Conservation (phyloP, 192 early-diverging fungal species). For the Diversispora eburnea region DNA sequence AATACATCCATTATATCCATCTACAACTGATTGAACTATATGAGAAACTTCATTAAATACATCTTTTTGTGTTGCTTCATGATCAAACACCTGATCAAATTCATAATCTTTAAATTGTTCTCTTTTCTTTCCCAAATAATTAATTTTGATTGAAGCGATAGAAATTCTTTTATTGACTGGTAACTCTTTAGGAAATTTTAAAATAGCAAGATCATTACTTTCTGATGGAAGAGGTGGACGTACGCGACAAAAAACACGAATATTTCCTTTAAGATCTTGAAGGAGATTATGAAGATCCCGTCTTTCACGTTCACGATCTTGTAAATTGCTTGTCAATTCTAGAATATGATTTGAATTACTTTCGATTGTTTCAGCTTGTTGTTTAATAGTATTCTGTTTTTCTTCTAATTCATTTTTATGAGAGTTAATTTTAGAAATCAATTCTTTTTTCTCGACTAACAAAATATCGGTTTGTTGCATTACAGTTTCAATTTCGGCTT, state of each 20-base stretch:
- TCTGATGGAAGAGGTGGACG: constrained; percentile 61
- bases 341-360: not conserved
- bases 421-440: not conserved
- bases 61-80: constrained; percentile 61
- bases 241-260: constrained; percentile 94
- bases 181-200: not conserved
- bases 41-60: constrained; percentile 96
- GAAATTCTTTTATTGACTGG: not conserved
- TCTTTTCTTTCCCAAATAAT: not conserved
- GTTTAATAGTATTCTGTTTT: not conserved
- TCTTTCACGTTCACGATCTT: constrained; percentile 70
- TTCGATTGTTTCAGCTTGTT: not conserved
- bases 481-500: not conserved
- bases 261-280: constrained; percentile 95
- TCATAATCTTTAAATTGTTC: constrained; percentile 69
- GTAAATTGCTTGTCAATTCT: not conserved
- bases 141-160: not conserved
- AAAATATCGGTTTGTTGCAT: not conserved
- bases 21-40: constrained; percentile 90
- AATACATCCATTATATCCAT: constrained; percentile 96
- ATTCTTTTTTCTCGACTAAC: not conserved
- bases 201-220: not conserved
- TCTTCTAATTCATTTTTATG: not conserved
- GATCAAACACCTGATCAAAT: constrained; percentile 84
- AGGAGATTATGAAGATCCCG: constrained; percentile 86